Base-by-base conservation (phyloP, 108 stramenopile species). In the Parietichytrium sp. region DNA sequence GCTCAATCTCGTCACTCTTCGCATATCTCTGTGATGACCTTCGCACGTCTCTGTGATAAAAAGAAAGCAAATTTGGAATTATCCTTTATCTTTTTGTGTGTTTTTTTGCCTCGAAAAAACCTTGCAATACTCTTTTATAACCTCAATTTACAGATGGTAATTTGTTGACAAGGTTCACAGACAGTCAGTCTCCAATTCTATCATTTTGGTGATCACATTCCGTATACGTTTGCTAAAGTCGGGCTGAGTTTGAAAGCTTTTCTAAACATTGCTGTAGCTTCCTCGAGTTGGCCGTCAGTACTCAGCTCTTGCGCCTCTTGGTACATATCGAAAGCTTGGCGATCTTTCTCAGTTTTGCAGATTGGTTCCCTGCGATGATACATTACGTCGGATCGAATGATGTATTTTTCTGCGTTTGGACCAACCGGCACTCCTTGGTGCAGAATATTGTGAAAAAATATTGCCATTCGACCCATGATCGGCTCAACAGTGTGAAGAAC, bases 381-480 rank as follows among this genome's bases (percentile, higher is more conserved):
- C 49, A 84, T 84, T 6, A 84, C 54, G 53, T 84, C 84, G 15
- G 84, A 81, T 13, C 84, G 78, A 10, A 84, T 81, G 1, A 84
- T 84, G 48, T 81, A 81, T 54, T 84, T 84, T 23, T 26, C 31
- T 16, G 30, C 47, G 12, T 52, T 36, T 8, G 53, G 15, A 6
- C 50, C 45, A 4, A 38, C 31, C 16, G 48, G 48, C 20, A 84
- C 81, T 1, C 84, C 84, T 42, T 84, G 80, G 33, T 84, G 84
- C 38, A 84, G 51, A n/a, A 52, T 29, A 47, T 55, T 50, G 47
- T 84, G 84, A 25, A 80, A 50, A 49, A 84, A 84, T 26, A 81
- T 47, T 15, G 81, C 29, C 54, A 84, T 81, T 25, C 84, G 38
- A 4, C 84, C 84, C 10, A 80, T 55, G 15, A n/a, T 20, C 13